Evolutionary conservation across 2,329 filamentous ascomycete species (phyloP), one percentile per base, ranked within the genome.

Genomic region (Teratosphaeria zuluensis): DNA sequence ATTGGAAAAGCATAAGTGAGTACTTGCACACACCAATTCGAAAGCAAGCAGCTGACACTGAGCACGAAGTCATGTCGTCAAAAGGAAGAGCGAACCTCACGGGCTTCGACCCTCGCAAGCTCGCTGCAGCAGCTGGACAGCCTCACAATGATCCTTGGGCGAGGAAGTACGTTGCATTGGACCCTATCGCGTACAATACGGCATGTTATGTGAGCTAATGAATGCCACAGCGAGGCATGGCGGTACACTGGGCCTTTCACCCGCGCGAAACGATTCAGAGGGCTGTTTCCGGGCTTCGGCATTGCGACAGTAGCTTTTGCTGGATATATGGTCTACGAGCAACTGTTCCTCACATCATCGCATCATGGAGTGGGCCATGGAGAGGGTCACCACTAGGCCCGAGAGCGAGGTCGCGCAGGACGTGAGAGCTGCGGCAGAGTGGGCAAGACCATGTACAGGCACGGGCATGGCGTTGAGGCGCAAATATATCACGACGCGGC

Each of bases 231-330:
- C 72, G 94, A 99, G 80, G 83, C 89, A 72, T 99, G 94, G 94
- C 84, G 94, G 76, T 96, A 96, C 80, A 86, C 83, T 38, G 94
- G 92, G 63, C 86, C 84, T 57, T 97, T 96, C 80, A 87, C 86
- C 65, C 84, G 92, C 68, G 88, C 81, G 78, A 95, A 96, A 78
- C 88, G 94, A 68, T 94, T 96, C 80, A 91, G 87, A 78, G 80
- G 83, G 69, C 80, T 85, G 64, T 90, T 99, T 73, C 94, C 94
- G 42, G 94, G 94, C 62, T 81, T 99, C 68, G 94, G 94, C 64
- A 95, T 92, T 68, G 94, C 91, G 33, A 88, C 88, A 4, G 92
- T 94, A 61, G 92, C 92, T 53, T 99, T 99, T 74, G 85, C 87
- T 55, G 86, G 80, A 63, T 99, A 99, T 79, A 90, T 92, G 74